Evolutionary conservation across 768 basidiomycete species (phyloP).

Genomic region (Coprinellus aureogranulatus): DNA sequence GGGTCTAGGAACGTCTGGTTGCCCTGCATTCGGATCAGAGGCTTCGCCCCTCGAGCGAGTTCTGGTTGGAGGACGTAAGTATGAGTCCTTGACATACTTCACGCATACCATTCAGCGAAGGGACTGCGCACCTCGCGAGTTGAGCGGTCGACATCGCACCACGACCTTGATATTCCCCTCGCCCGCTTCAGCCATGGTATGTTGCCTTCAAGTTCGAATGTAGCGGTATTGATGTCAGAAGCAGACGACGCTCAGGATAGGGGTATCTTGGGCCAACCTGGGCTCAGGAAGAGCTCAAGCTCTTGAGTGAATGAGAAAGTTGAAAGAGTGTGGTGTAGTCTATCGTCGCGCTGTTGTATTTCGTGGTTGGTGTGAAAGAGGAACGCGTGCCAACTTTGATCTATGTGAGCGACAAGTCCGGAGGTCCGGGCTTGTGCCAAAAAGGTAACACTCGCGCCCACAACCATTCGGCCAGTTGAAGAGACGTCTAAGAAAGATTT

Average conservation of each 20-base stretch:
- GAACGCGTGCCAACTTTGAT: conserved; percentile 4
- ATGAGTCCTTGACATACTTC: too few species aligned
- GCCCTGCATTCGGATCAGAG: conserved; percentile 91
- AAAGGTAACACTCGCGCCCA: not conserved
- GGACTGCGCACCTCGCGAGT: conserved; percentile 81
- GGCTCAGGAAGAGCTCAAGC: conserved; percentile 3
- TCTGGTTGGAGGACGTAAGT: conserved; percentile 47
- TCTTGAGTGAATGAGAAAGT: not conserved
- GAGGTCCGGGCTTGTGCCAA: conserved; percentile 1
- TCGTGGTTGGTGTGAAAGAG: conserved; percentile 1
- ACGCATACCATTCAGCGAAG: too few species aligned
- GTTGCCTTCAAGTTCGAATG: not conserved
- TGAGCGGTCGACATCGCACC: conserved; percentile 95
- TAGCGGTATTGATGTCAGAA: not conserved
- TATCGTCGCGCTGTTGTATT: not conserved
- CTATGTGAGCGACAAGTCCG: not conserved
- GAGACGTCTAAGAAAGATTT: not conserved
- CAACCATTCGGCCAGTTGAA: not conserved
- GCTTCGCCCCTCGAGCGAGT: conserved; percentile 88
- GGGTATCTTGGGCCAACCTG: not conserved
- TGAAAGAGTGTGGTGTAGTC: conserved; percentile 3
- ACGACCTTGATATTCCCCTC: conserved; percentile 92
- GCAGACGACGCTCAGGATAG: not conserved
- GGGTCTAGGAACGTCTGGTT: conserved; percentile 92
- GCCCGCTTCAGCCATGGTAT: conserved; percentile 68